Evolutionary conservation across 2,329 filamentous ascomycete species (phyloP), one percentile per base, ranked within the genome.

Genomic region (Colletotrichum coccodes): DNA sequence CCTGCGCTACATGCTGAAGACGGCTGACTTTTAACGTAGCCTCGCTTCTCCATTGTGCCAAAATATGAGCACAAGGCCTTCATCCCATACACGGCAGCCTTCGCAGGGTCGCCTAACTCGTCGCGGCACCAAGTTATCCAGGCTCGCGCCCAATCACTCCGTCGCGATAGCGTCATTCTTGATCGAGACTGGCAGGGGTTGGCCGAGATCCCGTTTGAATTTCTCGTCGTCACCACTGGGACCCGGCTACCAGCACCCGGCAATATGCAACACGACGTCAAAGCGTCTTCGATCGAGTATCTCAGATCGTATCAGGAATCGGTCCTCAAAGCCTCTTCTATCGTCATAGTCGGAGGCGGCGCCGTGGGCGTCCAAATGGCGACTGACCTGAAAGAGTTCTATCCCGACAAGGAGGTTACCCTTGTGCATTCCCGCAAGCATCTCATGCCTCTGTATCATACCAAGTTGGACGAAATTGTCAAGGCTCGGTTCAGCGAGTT

Each of bases 311-410:
- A 64, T 81, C 81, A 71, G 58, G 72, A 0, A 63, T 56, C 18
- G 75, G 73, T 23, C 68, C 64, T 34, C 6, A 71, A 68, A 34
- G 58, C 58, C 1, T 54, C 63, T 9, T 66, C 58, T 4, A 73
- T 81, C 46, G 78, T 78, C 3, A 66, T 82, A 21, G 68, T 83
- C 4, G 85, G 85, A 6, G 84, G 81, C 4, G 85, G 85, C 1
- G 80, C 85, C 3, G 85, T 86, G 0, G 85, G 85, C 1, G 81
- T 87, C 0, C 80, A 87, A 73, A 74, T 86, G 54, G 83, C 83
- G 0, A 77, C 79, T 1, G 85, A 88, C 73, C 80, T 83, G 38
- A 86, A 85, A 72, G 77, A 77, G 14, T 74, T 80, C 1, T 85
- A 81, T 72, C 82, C 82, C 0, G 78, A 81, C 4, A 87, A 87